Base-by-base conservation (phyloP, 148 eudicot species). In the Nepenthes mirabilis region DNA sequence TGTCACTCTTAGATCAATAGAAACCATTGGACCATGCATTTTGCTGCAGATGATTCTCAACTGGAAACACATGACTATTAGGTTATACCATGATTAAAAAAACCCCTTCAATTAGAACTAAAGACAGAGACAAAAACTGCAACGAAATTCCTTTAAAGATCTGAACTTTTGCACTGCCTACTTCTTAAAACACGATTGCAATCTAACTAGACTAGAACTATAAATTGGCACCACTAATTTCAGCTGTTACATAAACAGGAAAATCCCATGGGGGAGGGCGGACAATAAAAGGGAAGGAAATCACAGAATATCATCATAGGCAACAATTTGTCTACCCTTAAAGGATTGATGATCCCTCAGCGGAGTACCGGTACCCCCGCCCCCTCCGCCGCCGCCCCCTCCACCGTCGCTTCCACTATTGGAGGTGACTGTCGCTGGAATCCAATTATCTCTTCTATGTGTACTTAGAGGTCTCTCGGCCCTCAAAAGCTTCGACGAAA, bases 301-400 rank as follows among this genome's bases (percentile, higher is more conserved):
- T 74, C 60, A 91, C 70, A 91, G 62, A 54, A 87, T 77, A 75
- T 91, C 95, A 75, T 91, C 97, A 68, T 91, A 91, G 34, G 93
- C 97, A 63, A 91, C 75, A n/a, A 88, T 75, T 72, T 79, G 80
- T 69, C 97, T 81, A 33, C 83, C 84, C 71, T 76, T 80, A 47
- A 77, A 78, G 14, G 86, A 52, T 43, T 9, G 35, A 64, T 68
- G 14, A 11, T 52, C 58, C 36, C 32, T 9, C 58, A 55, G 9
- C 56, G 47, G 23, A 23, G 23, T 23, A 23, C 36, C 52, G 23
- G 33, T 43, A 13, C 68, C 77, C 45, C 11, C 60, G 13, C 12
- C 35, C 11, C 36, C 2, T 8, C 36, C 36, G 36, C 2, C 36
- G 11, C 6, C 55, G 34, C 12, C 35, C 11, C 36, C 2, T 8